Conservation (phyloP, 2,329 filamentous ascomycete genomes). For the Sclerotinia glacialis region DNA sequence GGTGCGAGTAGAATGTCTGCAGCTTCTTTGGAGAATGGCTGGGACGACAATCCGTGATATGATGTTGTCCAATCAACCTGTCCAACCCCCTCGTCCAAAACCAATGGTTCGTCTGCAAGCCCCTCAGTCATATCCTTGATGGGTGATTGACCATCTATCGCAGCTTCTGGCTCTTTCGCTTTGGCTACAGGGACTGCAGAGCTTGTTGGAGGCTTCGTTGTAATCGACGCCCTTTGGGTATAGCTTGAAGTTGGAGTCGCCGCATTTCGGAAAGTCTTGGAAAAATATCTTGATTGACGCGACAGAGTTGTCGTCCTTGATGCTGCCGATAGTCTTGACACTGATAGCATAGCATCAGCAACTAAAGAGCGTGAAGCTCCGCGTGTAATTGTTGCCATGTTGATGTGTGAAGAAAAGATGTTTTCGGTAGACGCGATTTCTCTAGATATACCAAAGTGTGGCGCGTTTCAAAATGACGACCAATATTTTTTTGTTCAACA, state of each 20-base stretch:
- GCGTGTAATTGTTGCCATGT: conserved; percentile 17
- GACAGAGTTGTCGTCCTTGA: background rate
- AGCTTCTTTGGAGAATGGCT: conserved; percentile 63
- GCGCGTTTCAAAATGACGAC: conserved; percentile 5
- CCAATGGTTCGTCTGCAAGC: conserved; percentile 50
- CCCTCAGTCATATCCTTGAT: conserved; percentile 47
- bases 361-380: conserved; percentile 32
- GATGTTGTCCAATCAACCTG: conserved; percentile 72
- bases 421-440: conserved; percentile 23
- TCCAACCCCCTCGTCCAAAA: conserved; percentile 47
- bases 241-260: conserved; percentile 34
- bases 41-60: conserved; percentile 64
- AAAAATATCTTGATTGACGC: conserved; percentile 28
- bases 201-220: conserved; percentile 18
- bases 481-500: background rate
- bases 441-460: background rate
- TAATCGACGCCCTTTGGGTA: conserved; percentile 27
- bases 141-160: conserved; percentile 46
- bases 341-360: conserved; percentile 24
- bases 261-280: conserved; percentile 28
- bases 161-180: conserved; percentile 52
- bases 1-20: conserved; percentile 60
- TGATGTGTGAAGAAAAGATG: conserved; percentile 1
- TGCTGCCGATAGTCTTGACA: conserved; percentile 6
- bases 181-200: conserved; percentile 4